phyloP scores from a whole-genome alignment of 345 rosid species.

The Cochlearia excelsa region DNA sequence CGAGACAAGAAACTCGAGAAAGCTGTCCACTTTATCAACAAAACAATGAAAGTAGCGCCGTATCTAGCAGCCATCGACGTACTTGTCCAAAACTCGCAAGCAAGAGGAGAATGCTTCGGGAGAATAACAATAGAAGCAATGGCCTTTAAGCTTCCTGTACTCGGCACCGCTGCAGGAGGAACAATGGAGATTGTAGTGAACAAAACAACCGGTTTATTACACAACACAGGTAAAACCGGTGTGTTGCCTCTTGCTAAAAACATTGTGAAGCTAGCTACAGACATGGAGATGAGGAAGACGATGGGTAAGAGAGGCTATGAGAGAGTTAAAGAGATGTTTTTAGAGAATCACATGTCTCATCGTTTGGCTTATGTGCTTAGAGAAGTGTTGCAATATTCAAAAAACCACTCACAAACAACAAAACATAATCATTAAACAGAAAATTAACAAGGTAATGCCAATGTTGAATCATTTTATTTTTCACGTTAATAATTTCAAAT shows the following conservation, averaged over 20 bases:
- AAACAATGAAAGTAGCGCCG: slow-evolving; percentile 72
- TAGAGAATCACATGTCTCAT: slow-evolving; percentile 80
- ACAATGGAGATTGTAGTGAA: slow-evolving; percentile 83
- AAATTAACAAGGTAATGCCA: no score
- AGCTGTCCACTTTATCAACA: slow-evolving; percentile 73
- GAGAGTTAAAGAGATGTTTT: slow-evolving; percentile 65
- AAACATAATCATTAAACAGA: slow-evolving; percentile 9
- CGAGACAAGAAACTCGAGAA: slow-evolving; percentile 55
- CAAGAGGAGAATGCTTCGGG: slow-evolving; percentile 87
- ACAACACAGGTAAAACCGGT: slow-evolving; percentile 72
- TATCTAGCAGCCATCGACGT: slow-evolving; percentile 80
- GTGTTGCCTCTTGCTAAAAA: slow-evolving; percentile 60
- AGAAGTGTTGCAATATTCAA: slow-evolving; percentile 50
- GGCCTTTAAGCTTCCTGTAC: slow-evolving; percentile 85
- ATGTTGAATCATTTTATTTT: no score
- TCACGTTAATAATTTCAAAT: no score
- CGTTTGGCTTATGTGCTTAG: slow-evolving; percentile 64
- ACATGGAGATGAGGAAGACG: slow-evolving; percentile 51
- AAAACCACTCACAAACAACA: slow-evolving; percentile 23
- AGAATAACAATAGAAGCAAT: slow-evolving; percentile 94
- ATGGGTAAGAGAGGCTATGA: slow-evolving; percentile 80
- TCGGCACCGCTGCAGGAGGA: slow-evolving; percentile 94
- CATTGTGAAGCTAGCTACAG: slow-evolving; percentile 68
- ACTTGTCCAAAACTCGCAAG: slow-evolving; percentile 89
- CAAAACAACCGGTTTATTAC: slow-evolving; percentile 68